Base-by-base conservation (phyloP, 2,329 filamentous ascomycete species). In the Colletotrichum aenigma region DNA sequence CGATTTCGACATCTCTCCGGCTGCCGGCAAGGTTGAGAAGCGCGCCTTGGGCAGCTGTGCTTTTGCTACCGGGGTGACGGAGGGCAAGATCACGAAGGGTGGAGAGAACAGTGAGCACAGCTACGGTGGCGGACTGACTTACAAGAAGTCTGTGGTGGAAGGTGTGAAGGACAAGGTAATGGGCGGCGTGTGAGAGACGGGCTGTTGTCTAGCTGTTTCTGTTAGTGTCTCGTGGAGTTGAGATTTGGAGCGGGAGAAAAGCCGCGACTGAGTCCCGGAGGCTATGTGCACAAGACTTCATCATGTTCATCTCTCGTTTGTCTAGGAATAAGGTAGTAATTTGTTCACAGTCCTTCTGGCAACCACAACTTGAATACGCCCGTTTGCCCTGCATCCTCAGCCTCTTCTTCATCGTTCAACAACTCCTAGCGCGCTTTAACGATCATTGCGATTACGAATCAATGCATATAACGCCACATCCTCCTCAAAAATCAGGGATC, bases 1-100 rank as follows among this genome's bases (percentile, higher is more conserved):
- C 80, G 95, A 97, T 81, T 98, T 98, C 84, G 96, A 98, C 82
- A 96, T 98, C 79, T 91, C 92, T 62, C 95, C 95, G 1, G 79
- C 76, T 3, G 89, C 89, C 71, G 88, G 87, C 7, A 88, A 89
- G 8, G 91, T 90, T 10, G 77, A 77, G 24, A 80, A 78, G 73
- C 68, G 78, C 2, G 75, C 79, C 4, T 87, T 82, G 21, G 81
- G 80, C 2, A 87, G 82, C 55, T 97, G 95, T 83, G 94, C 94
- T 2, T 94, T 92, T 82, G 87, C 88, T 79, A 88, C 83, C 3
- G 88, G 87, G 6, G 84, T 86, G 13, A 83, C 73, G 3, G 84
- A 87, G 77, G 89, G 89, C 1, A 81, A 83, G 79, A 82, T 90
- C 18, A 84, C 85, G 8, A 79, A 80, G 2, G 87, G 87, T 4